Base-by-base conservation (phyloP, 306 rosid genomes). In the Quercus ilex region DNA sequence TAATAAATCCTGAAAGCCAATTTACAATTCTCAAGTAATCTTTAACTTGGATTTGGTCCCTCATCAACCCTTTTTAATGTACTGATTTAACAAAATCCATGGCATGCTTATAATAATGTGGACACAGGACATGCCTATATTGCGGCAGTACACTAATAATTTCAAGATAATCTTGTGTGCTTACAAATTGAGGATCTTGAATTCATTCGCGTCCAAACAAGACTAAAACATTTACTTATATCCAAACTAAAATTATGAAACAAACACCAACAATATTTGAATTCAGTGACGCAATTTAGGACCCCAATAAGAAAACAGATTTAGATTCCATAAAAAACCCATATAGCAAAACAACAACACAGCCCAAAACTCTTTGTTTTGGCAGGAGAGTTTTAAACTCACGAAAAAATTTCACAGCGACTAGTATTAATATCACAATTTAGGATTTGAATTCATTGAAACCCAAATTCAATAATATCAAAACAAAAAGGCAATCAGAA, bases 401-500 rank as follows among this genome's bases (percentile, higher is more conserved):
- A 26, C n/a, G 26, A 38, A 38, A 35, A 13, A 62, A 26, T 62
- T 25, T 26, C 69, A 28, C 6, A 38, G 43, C 46, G 46, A 41
- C 46, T 41, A 7, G 11, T 41, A 8, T 41, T 41, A 49, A 49
- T 49, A 49, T 49, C 53, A 49, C 53, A 49, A 49, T 49, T 49
- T 49, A 60, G 19, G 23, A 59, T 60, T 75, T 41, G 57, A 33
- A 55, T 12, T 79, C 74, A 18, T 43, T 23, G 31, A 57, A 68
- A 57, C 13, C 67, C 67, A 4, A 9, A 80, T 69, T 55, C 33
- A 72, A 73, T 51, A 70, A 83, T 55, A 52, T n/a, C 58, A 33
- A 49, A 78, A 78, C 55, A 52, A 51, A n/a, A 33, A 21, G 62
- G 28, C 31, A 26, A 76, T 68, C 14, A 4, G 18, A 31, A 41